These are phyloP conservation scores for Mortierella sp. DNA, from an alignment of 371 early-diverging fungal genomes.

Conservation along the genomic window DNA sequence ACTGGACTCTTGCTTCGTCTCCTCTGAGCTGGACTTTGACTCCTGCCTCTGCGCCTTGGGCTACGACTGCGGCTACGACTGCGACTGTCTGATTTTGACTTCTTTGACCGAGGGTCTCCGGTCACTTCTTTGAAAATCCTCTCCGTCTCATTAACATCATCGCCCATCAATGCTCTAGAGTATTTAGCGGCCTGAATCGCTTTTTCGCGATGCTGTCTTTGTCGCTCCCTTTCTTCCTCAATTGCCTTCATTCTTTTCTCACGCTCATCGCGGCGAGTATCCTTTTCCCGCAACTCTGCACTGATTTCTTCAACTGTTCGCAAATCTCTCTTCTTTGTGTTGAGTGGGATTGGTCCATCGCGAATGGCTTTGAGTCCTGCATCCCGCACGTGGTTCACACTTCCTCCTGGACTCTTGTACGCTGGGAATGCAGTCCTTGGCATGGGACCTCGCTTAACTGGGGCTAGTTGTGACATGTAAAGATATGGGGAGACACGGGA, in stretches of 20 bases:
- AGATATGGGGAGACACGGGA: neutral
- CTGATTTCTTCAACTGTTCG: constrained; percentile 35
- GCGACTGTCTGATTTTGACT: constrained; percentile 20
- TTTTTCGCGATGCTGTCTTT: constrained; percentile 35
- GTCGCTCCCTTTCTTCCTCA: constrained; percentile 39
- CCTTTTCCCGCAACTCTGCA: constrained; percentile 21
- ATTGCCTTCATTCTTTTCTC: constrained; percentile 30
- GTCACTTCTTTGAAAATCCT: constrained; percentile 37
- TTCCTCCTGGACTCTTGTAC: constrained; percentile 23
- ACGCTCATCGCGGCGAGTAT: constrained; percentile 33
- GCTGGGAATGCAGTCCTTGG: constrained; percentile 30
- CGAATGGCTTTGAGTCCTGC: constrained; percentile 44
- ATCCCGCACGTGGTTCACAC: constrained; percentile 35
- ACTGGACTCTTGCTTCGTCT: constrained; percentile 31
- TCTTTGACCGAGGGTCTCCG: constrained; percentile 4
- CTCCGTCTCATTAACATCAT: constrained; percentile 40
- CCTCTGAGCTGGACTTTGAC: constrained; percentile 22
- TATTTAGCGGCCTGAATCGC: constrained; percentile 39
- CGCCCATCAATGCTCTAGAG: constrained; percentile 36
- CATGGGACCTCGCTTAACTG: constrained; percentile 22
- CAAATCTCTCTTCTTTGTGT: constrained; percentile 39
- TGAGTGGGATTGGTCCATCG: constrained; percentile 40
- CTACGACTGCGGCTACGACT: constrained; percentile 32
- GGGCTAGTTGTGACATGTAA: constrained; percentile 9
- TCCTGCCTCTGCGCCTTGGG: constrained; percentile 24